Conservation (phyloP, 2,329 filamentous ascomycete species). For the Colletotrichum spinosum region DNA sequence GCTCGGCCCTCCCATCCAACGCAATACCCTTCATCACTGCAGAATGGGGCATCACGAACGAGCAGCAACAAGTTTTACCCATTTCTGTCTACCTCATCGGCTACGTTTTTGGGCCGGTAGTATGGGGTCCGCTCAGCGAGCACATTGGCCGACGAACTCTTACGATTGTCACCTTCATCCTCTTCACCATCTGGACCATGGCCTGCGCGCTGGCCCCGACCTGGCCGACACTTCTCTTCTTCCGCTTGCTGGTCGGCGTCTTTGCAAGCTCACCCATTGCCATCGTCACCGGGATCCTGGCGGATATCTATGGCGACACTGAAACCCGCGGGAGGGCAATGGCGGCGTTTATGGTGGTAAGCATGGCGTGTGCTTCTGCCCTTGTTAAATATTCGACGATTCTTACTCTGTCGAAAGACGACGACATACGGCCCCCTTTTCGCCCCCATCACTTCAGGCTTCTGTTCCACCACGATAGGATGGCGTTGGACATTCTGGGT, state of each 20-base stretch:
- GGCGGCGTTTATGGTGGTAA: conserved; percentile 72
- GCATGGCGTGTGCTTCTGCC: conserved; percentile 28
- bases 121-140: conserved; percentile 76
- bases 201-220: conserved; percentile 66
- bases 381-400: neutral
- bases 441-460: conserved; percentile 74
- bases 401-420: conserved; percentile 49
- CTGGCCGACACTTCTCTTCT: conserved; percentile 64
- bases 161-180: conserved; percentile 56
- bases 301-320: conserved; percentile 72
- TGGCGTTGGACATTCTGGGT: conserved; percentile 82
- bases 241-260: conserved; percentile 65
- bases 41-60: conserved; percentile 66
- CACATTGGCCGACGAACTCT: conserved; percentile 68
- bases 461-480: conserved; percentile 65
- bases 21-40: conserved; percentile 67
- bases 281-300: conserved; percentile 72
- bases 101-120: conserved; percentile 70
- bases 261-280: conserved; percentile 70
- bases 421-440: conserved; percentile 76
- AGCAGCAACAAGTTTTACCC: conserved; percentile 62
- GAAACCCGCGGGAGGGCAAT: conserved; percentile 69
- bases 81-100: conserved; percentile 74
- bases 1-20: conserved; percentile 73
- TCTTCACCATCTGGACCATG: conserved; percentile 65